Conservation (phyloP, 2,329 filamentous ascomycete species). For the Botrytis tulipae region DNA sequence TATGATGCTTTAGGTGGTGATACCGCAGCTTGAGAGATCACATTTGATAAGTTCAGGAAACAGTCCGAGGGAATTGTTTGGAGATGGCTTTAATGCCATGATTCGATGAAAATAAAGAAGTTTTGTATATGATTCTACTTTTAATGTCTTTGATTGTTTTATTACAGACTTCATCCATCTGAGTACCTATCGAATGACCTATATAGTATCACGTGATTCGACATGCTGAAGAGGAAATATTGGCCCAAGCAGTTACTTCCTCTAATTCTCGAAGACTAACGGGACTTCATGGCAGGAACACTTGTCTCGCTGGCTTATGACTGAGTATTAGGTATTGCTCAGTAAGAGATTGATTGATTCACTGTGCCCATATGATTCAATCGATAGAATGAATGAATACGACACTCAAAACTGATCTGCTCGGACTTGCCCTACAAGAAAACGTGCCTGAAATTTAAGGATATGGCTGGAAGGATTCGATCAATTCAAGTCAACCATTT, state of each 20-base stretch:
- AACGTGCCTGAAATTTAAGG: constrained; percentile 16
- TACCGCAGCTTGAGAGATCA: neutral
- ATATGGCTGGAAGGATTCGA: neutral
- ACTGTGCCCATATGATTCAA: neutral
- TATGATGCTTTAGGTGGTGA: constrained; percentile 14
- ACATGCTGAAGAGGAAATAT: neutral
- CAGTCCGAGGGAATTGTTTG: neutral
- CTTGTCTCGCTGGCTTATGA: neutral
- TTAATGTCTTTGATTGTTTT: neutral
- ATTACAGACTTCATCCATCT: neutral
- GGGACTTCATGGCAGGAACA: neutral
- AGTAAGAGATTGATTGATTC: neutral
- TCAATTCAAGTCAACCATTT: neutral
- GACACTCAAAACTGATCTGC: neutral
- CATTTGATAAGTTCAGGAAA: no score
- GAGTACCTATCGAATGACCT: no score
- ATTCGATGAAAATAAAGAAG: neutral
- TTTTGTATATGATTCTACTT: neutral
- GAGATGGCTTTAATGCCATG: neutral
- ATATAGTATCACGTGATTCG: neutral
- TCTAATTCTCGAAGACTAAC: neutral
- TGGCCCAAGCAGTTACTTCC: neutral
- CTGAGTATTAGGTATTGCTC: neutral
- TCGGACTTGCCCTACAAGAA: constrained; percentile 8
- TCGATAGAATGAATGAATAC: neutral